Evolutionary conservation across 2,329 filamentous ascomycete genomes (phyloP).

Genomic region (Colletotrichum acutatum): DNA sequence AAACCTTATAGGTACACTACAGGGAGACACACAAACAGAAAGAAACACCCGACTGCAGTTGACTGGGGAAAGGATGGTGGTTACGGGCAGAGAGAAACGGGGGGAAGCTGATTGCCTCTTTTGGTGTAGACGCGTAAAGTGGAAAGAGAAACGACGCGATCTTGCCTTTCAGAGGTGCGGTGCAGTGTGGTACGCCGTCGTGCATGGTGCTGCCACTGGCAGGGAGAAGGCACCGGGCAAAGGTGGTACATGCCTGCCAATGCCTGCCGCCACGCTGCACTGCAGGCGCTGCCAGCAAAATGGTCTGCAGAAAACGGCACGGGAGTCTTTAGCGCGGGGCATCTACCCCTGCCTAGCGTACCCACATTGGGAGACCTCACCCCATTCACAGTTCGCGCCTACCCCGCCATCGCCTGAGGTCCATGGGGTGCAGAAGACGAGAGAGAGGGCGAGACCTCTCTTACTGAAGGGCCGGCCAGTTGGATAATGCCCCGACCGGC

Average conservation of each 20-base stretch:
- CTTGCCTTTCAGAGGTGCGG: neutral
- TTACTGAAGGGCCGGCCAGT: conserved; percentile 8
- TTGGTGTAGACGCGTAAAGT: conserved; percentile 7
- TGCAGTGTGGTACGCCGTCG: neutral
- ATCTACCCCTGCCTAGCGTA: conserved; percentile 17
- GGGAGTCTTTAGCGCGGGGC: conserved; percentile 31
- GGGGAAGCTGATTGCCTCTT: neutral
- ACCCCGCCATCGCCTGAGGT: conserved; percentile 28
- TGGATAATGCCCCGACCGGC: neutral
- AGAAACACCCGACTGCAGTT: neutral
- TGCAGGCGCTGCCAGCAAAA: neutral
- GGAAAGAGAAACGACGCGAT: conserved; percentile 1
- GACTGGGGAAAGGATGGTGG: neutral
- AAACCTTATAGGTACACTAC: neutral
- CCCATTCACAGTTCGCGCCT: conserved; percentile 29
- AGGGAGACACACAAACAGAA: neutral
- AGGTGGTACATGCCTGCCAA: conserved; percentile 20
- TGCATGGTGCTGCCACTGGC: conserved; percentile 3
- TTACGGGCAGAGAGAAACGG: neutral
- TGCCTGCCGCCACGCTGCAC: conserved; percentile 6
- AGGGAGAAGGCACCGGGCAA: conserved; percentile 2
- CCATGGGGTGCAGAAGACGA: neutral
- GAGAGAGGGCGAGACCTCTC: neutral
- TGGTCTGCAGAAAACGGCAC: conserved; percentile 3
- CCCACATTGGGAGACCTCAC: conserved; percentile 28